Base-by-base conservation (phyloP, 2,329 filamentous ascomycete genomes). In the Piedraia hortae region DNA sequence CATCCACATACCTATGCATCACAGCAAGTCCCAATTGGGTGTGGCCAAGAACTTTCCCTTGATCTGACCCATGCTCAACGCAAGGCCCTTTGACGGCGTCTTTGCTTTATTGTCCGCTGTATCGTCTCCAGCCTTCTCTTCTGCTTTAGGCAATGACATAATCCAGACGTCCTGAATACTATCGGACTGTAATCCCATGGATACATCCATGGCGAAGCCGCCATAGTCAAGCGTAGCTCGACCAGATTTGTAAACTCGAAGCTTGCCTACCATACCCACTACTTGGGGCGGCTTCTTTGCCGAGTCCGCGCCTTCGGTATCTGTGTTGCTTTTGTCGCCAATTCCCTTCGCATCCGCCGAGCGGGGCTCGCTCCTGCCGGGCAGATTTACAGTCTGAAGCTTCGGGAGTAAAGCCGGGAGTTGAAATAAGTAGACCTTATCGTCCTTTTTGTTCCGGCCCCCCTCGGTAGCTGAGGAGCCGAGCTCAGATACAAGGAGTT, bases 31-130 rank as follows among this genome's bases (percentile, higher is more conserved):
- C 56, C 60, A 66, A 36, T 68, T 53, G 8, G 63, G 63, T 22
- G 51, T 57, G 15, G 66, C 55, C 2, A 67, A 58, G 35, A 67
- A 65, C 41, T 65, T 67, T 24, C 58, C 59, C 39, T 56, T 59
- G n/a, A 68, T 48, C 33, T 62, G 54, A 5, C 62, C 63, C 46
- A 68, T 57, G 3, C 54, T 54, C 41, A 54, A 54, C 16, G 55
- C 51, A 25, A 48, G 46, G 1, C 50, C 51, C 8, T 39, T 43
- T n/a, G n/a, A n/a, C 10, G 28, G 30, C 11, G 26, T 25, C 7
- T 35, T 26, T 19, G 42, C 39, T 9, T 42, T 24, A 5, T 29
- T 26, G 16, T 30, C 28, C 2, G 22, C 26, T 12, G 31, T 30
- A 6, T 29, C 25, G 21, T 28, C 25, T 25, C 21, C 20, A 12